Evolutionary conservation across 2,329 filamentous ascomycete species (phyloP), one percentile per base, ranked within the genome.

Genomic region (Xylaria arbuscula): DNA sequence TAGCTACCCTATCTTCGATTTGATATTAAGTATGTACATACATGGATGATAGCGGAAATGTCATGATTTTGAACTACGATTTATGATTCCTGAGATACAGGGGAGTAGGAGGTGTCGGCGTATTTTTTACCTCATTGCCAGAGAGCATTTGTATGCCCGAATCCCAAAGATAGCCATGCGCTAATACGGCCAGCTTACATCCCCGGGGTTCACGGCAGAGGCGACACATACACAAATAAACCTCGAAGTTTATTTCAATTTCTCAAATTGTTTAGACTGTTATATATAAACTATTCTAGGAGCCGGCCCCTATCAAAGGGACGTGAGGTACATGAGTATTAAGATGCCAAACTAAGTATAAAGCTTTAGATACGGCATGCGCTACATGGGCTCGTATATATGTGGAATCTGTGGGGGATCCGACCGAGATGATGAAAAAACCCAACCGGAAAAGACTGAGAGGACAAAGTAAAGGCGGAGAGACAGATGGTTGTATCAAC

Each of bases 381-480:
- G 76, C 58, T 74, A 77, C 76, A 79, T 71, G 72, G 71, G 58
- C 74, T 77, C 51, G 28, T 53, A 70, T 55, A 74, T 64, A 70
- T 45, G 73, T 47, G 13, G 34, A 47, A 45, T 34, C 28, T 48
- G 36, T 19, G 22, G 36, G 32, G 40, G 28, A 28, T 36, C 6
- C 13, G 42, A 42, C 32, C 42, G 28, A 50, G 47, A 53, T 24
- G 19, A 34, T n/a, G n/a, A 53, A 36, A 48, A 15, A 45, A 45
- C 13, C 17, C 7, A 38, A n/a, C 45, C 55, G 50, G 45, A 22
- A 45, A 45, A n/a, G 40, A n/a, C 40, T 3, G 36, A 38, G 13
- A 38, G 3, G 36, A 38, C 36, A 19, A n/a, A 34, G 32, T 17
- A 42, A 3, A 54, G 19, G 55, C 36, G 48, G 10, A 48, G 10